A percentile compares a stretch with the other conserved stretches of the same genome.
These are phyloP conservation scores for Neofusicoccum ribis DNA, from an alignment of 2,329 filamentous ascomycete genomes.

Conservation along the genomic window DNA sequence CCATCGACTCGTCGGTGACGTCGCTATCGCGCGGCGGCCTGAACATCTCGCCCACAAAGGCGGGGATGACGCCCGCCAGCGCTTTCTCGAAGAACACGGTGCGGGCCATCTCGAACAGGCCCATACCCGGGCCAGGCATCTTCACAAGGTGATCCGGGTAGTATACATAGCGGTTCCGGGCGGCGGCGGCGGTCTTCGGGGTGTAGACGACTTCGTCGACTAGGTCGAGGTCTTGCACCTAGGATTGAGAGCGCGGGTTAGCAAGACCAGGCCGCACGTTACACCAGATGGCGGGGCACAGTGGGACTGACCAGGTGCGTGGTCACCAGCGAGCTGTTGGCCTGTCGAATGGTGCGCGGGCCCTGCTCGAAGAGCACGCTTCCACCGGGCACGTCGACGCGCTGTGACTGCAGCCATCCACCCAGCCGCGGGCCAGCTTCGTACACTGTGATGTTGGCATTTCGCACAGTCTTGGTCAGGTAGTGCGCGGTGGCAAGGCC, in stretches of 20 bases:
- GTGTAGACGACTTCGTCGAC: constrained; percentile 58
- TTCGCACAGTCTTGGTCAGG: constrained; percentile 66
- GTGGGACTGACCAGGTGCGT: constrained; percentile 64
- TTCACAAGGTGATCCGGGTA: constrained; percentile 78
- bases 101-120: constrained; percentile 27
- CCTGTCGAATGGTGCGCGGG: constrained; percentile 71
- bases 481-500: constrained; percentile 64
- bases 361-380: constrained; percentile 79
- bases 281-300: neutral
- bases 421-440: constrained; percentile 71
- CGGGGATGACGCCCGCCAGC: constrained; percentile 47
- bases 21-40: constrained; percentile 26
- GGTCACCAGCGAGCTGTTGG: constrained; percentile 62
- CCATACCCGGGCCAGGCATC: constrained; percentile 47
- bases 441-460: constrained; percentile 75
- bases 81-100: constrained; percentile 55
- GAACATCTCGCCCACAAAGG: constrained; percentile 38
- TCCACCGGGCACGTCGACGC: constrained; percentile 60
- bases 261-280: neutral
- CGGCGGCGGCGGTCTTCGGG: constrained; percentile 50
- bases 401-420: constrained; percentile 78
- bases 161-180: constrained; percentile 76
- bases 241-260: neutral
- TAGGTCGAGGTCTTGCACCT: constrained; percentile 52
- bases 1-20: constrained; percentile 69